A percentile compares a stretch with the other conserved stretches of the same genome.
Evolutionary conservation across 352 stramenopile species (phyloP).

Genomic region (Phytophthora hibernalis): DNA sequence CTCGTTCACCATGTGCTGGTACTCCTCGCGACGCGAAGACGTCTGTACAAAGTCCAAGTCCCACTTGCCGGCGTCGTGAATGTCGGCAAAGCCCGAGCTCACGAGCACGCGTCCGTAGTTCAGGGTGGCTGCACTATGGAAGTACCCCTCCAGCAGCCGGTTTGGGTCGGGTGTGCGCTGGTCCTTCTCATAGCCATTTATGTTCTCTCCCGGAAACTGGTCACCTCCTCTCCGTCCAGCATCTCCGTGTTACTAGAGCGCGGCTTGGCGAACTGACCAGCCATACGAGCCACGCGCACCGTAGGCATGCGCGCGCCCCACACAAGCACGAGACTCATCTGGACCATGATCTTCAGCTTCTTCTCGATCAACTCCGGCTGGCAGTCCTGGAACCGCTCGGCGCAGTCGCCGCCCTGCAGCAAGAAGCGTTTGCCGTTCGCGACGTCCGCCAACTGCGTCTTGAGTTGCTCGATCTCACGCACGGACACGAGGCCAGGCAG

Average conservation of each 20-base stretch:
- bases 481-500: constrained; percentile 96
- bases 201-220: constrained; percentile 98
- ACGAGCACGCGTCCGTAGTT: constrained; percentile 98
- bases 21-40: constrained; percentile 93
- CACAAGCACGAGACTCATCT: constrained; percentile 98
- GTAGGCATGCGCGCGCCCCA: constrained; percentile 97
- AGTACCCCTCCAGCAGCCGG: constrained; percentile 97
- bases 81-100: constrained; percentile 96
- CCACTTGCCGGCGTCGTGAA: constrained; percentile 97
- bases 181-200: constrained; percentile 96
- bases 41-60: constrained; percentile 98
- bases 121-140: constrained; percentile 97
- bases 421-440: constrained; percentile 97
- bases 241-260: constrained; percentile 95
- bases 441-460: constrained; percentile 93
- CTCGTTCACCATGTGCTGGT: constrained; percentile 96
- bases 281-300: constrained; percentile 97
- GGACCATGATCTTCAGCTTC: constrained; percentile 95
- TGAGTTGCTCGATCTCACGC: constrained; percentile 94
- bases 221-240: constrained; percentile 94
- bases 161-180: constrained; percentile 94
- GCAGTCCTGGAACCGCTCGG: constrained; percentile 96
- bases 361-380: constrained; percentile 88
- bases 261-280: constrained; percentile 99
- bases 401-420: constrained; percentile 98